Evolutionary conservation across 2,329 filamentous ascomycete species (phyloP).

Genomic region (Chrysoporthe austroafricana): DNA sequence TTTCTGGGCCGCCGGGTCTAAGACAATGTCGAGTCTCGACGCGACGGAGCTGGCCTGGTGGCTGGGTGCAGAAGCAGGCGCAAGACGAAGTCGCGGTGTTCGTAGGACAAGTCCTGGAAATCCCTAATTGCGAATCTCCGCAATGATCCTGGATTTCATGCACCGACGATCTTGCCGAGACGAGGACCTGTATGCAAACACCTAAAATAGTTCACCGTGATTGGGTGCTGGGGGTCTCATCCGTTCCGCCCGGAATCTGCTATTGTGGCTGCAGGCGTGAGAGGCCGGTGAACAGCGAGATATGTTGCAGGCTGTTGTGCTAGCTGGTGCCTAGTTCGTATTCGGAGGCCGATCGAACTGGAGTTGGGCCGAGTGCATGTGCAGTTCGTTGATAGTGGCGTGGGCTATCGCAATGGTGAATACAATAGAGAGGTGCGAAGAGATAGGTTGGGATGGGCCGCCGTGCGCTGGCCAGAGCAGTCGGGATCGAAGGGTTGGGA

Average conservation of each 20-base stretch:
- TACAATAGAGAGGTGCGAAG: background rate
- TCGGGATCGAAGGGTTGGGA: background rate
- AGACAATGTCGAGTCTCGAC: background rate
- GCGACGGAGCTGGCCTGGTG: background rate
- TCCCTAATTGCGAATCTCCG: slow-evolving; percentile 8
- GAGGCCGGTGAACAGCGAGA: background rate
- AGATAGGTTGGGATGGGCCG: background rate
- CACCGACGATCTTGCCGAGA: background rate
- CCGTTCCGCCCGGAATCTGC: background rate
- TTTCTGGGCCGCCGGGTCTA: background rate
- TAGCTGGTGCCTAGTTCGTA: background rate
- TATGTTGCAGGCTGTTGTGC: background rate
- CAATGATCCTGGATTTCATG: slow-evolving; percentile 2
- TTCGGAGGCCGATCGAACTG: background rate
- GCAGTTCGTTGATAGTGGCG: background rate
- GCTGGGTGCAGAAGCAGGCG: too few species aligned
- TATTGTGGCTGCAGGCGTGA: background rate
- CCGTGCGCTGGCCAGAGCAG: background rate
- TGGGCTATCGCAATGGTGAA: background rate
- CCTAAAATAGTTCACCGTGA: background rate
- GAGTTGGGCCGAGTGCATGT: background rate
- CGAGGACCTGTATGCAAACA: slow-evolving; percentile 2
- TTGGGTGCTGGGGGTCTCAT: background rate
- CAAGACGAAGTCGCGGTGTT: background rate
- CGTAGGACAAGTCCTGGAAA: background rate